Conservation (phyloP, 1,284 basidiomycete genomes). For the Xerocomus minutiporus region DNA sequence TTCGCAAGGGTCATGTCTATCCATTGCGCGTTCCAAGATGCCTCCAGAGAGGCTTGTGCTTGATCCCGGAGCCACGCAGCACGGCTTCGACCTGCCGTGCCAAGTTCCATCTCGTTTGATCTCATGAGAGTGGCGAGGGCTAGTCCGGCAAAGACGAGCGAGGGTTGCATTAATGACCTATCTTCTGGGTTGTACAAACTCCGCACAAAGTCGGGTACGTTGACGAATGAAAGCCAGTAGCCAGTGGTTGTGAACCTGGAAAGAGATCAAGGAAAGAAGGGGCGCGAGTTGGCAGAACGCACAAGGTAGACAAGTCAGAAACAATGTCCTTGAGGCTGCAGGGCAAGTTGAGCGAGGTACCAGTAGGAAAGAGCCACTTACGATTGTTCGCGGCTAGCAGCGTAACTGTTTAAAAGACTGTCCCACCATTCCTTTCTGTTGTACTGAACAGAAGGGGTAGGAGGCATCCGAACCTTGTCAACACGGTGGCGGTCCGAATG, state of each 20-base stretch:
- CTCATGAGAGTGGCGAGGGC: constrained; percentile 71
- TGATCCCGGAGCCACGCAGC: constrained; percentile 52
- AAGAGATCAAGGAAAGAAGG: constrained; percentile 8
- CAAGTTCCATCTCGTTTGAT: constrained; percentile 61
- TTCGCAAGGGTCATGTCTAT: constrained; percentile 63
- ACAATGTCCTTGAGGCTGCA: constrained; percentile 49
- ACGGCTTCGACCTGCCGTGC: constrained; percentile 44
- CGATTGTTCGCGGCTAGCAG: constrained; percentile 41
- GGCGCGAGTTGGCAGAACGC: constrained; percentile 23
- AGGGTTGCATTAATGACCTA: constrained; percentile 58
- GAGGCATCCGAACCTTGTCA: constrained; percentile 37
- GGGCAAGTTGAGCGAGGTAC: constrained; percentile 2
- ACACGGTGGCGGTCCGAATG: constrained; percentile 27
- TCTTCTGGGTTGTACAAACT: constrained; percentile 48
- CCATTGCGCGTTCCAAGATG: constrained; percentile 47
- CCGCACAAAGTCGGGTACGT: constrained; percentile 50
- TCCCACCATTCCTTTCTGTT: constrained; percentile 62
- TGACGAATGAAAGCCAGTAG: constrained; percentile 64
- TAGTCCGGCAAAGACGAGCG: constrained; percentile 61
- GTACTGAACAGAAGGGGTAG: constrained; percentile 41
- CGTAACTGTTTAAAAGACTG: constrained; percentile 49
- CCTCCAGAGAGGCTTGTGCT: constrained; percentile 52
- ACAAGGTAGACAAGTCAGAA: constrained; percentile 55
- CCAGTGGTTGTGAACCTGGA: constrained; percentile 46
- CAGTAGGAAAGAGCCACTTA: constrained; percentile 22